These are phyloP conservation scores for Posidonia oceanica DNA, from an alignment of 116 monocot species.

Conservation along the genomic window DNA sequence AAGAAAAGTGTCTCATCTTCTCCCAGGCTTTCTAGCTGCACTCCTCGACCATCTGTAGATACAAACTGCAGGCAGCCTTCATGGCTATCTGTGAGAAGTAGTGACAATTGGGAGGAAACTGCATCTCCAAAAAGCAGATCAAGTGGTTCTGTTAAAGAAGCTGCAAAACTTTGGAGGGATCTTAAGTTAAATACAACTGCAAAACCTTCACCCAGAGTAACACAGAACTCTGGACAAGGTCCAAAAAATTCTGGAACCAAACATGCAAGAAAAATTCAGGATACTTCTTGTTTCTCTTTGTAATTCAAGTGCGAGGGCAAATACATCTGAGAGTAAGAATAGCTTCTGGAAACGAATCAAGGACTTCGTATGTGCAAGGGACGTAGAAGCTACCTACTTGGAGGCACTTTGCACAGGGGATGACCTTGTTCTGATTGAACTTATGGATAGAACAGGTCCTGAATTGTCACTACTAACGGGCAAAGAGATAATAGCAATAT, in stretches of 20 bases:
- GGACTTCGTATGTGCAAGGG: slow-evolving; percentile 34
- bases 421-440: slow-evolving; percentile 44
- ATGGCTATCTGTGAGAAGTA: slow-evolving; percentile 24
- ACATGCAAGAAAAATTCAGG: slow-evolving; percentile 15
- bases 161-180: slow-evolving; percentile 26
- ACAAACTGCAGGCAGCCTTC: slow-evolving; percentile 28
- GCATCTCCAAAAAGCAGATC: slow-evolving; percentile 28
- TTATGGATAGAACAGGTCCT: slow-evolving; percentile 90
- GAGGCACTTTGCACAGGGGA: slow-evolving; percentile 42
- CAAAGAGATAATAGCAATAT: too few relatives aligned
- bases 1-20: slow-evolving; percentile 31
- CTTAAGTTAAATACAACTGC: slow-evolving; percentile 14
- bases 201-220: slow-evolving; percentile 17
- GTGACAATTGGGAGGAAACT: slow-evolving; percentile 30
- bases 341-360: slow-evolving; percentile 38
- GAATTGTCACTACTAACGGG: too few relatives aligned
- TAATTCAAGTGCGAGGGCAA: slow-evolving; percentile 7
- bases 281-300: slow-evolving; percentile 11
- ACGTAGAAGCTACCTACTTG: slow-evolving; percentile 66
- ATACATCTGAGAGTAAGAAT: slow-evolving; percentile 17
- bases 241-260: slow-evolving; percentile 8
- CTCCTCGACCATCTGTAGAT: slow-evolving; percentile 50
- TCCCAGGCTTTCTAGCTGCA: slow-evolving; percentile 44
- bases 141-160: slow-evolving; percentile 27
- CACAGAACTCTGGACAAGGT: slow-evolving; percentile 19